A percentile compares a stretch with the other conserved stretches of the same genome.
Conservation (phyloP, 495 filamentous ascomycete species). For the Hypoxylon lienhwacheense region DNA sequence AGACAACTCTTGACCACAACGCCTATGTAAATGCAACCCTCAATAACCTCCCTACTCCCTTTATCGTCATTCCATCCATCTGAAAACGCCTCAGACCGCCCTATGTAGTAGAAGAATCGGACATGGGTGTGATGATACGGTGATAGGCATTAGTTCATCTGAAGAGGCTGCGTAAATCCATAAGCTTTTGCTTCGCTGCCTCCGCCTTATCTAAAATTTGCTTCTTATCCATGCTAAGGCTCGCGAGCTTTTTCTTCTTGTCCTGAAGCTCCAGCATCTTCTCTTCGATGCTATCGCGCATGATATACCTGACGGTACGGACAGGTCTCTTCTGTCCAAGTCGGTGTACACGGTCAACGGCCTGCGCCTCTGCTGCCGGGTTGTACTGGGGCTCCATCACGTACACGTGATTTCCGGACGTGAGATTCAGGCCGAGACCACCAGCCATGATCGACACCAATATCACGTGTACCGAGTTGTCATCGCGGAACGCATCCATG, state of each 20-base stretch:
- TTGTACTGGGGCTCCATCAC: constrained; percentile 99
- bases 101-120: neutral
- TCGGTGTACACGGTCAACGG: constrained; percentile 90
- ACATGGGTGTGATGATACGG: neutral
- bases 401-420: constrained; percentile 79
- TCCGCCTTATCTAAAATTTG: constrained; percentile 71
- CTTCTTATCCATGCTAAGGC: constrained; percentile 69
- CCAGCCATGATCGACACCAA: constrained; percentile 91
- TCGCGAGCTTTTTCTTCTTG: constrained; percentile 88
- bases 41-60: no score
- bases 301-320: constrained; percentile 79
- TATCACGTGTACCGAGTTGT: constrained; percentile 72
- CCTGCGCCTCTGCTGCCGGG: constrained; percentile 90
- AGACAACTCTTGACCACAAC: no score
- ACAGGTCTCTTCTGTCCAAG: constrained; percentile 87
- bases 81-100: no score
- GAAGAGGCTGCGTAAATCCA: constrained; percentile 82
- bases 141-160: constrained; percentile 49
- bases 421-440: constrained; percentile 90
- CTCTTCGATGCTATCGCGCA: constrained; percentile 88
- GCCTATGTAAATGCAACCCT: no score
- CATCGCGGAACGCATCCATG: constrained; percentile 74
- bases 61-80: no score
- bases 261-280: constrained; percentile 86
- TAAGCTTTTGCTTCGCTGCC: constrained; percentile 71